Conservation (phyloP, 331 rosid species). For the Malus hybrid region DNA sequence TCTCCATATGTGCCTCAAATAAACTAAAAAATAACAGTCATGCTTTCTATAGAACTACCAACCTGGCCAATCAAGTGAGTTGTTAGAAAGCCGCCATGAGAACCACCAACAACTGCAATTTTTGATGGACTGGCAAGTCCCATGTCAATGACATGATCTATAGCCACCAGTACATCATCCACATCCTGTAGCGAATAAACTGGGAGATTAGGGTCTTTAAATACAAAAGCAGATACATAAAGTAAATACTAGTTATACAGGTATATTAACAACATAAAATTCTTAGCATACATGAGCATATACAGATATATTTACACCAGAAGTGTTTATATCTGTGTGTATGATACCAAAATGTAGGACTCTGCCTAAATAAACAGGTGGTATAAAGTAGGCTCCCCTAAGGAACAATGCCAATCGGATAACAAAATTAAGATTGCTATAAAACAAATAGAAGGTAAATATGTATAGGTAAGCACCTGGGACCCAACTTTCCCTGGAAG, state of each 20-base stretch:
- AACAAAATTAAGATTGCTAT: neutral
- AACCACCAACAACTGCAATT: constrained; percentile 76
- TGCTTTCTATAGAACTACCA: constrained; percentile 3
- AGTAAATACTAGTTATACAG: neutral
- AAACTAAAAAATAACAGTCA: neutral
- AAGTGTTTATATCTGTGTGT: neutral
- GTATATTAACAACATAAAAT: neutral
- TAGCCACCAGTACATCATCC: constrained; percentile 63
- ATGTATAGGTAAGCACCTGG: constrained; percentile 50
- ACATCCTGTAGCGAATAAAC: constrained; percentile 59
- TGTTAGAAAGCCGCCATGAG: constrained; percentile 95
- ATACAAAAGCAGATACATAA: neutral
- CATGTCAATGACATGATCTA: constrained; percentile 60
- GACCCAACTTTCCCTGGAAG: constrained; percentile 78
- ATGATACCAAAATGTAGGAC: neutral
- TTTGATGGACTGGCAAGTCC: constrained; percentile 71
- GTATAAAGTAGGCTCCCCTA: neutral
- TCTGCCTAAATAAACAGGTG: neutral
- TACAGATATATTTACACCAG: neutral
- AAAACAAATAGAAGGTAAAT: constrained; percentile 1
- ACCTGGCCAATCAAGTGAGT: constrained; percentile 99
- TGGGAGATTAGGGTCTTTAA: constrained; percentile 15
- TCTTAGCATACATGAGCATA: neutral
- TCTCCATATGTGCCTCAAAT: neutral
- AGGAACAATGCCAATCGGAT: constrained; percentile 5